phyloP scores from a whole-genome alignment of 2,329 filamentous ascomycete species.

The Cordyceps cicadae region DNA sequence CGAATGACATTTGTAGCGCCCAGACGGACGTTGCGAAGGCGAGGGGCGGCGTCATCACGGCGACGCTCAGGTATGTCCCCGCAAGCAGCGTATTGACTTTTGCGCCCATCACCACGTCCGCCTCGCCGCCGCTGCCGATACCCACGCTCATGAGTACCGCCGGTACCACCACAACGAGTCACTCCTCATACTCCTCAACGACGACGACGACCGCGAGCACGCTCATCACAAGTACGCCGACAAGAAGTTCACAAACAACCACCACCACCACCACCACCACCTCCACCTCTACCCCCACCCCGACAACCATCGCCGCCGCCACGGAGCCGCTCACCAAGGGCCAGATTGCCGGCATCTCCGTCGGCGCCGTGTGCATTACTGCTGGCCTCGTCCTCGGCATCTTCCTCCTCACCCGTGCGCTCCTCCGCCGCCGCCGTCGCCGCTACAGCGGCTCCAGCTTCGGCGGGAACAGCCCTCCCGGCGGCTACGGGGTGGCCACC shows the following conservation, averaged over 20 bases:
- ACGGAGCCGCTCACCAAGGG: conserved; percentile 23
- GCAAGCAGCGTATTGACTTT: conserved; percentile 23
- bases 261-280: too few relatives aligned
- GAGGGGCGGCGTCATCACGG: conserved; percentile 51
- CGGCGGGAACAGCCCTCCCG: not conserved
- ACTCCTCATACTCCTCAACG: not conserved
- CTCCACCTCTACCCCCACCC: conserved; percentile 13
- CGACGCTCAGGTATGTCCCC: conserved; percentile 39
- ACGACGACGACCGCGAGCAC: conserved; percentile 5
- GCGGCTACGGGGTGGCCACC: not conserved
- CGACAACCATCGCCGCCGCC: conserved; percentile 10
- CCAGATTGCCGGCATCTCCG: conserved; percentile 50
- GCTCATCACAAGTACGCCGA: not conserved
- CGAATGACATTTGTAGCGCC: conserved; percentile 51
- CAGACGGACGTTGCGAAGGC: conserved; percentile 42
- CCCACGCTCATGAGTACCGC: not conserved
- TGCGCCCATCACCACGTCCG: conserved; percentile 15
- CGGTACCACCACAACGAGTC: not conserved
- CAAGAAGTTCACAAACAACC: not conserved
- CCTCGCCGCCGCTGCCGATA: not conserved
- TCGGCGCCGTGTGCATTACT: conserved; percentile 41
- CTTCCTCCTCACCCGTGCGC: conserved; percentile 35
- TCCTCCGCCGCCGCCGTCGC: conserved; percentile 29
- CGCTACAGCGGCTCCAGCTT: conserved; percentile 30
- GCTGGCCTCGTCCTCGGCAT: conserved; percentile 39